Base-by-base conservation (phyloP, 164 flowering plant genomes). In the Chimonanthus salicifolius region DNA sequence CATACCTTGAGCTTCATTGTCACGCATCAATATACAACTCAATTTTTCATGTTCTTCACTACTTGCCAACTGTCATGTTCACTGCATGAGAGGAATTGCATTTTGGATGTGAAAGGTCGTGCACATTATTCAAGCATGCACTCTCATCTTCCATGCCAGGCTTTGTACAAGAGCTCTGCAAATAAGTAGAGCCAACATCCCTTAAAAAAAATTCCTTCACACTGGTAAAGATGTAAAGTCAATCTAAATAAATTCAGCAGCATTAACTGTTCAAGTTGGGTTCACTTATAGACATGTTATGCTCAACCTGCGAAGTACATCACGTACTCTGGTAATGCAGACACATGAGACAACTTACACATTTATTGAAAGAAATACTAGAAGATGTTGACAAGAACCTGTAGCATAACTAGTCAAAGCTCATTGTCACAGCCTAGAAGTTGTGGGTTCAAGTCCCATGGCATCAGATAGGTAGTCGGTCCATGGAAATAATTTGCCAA, bases 111-210 rank as follows among this genome's bases (percentile, higher is more conserved):
- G 77, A 74, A 48, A 50, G 68, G 49, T 80, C 87, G 78, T 82
- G 88, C 77, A 70, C 49, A 54, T 79, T 69, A 72, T 80, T 88
- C 71, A 80, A 46, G 67, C 71, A 72, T 43, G 84, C 75, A 74
- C 85, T 84, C 78, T 89, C 91, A 78, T 79, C 87, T 81, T 91
- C 92, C 71, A 83, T 13, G 65, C 85, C 92, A 60, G 87, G 92
- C 73, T 82, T 93, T 77, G 97, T 84, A 74, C 94, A 90, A 73
- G 99, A 93, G 85, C 97, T 95, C 99, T 95, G 88, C 89, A 88
- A 74, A 82, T 82, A 73, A 67, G 77, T 74, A 71, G 69, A 76
- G 62, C 50, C 67, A 74, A 75, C 33, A 33, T 33, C 33, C 33
- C 33, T 33, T 33, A 62, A 6, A n/a, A 62, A 62, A 18, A 18